Evolutionary conservation across 2,329 filamentous ascomycete species (phyloP).

Genomic region (Bipolaris zeicola): DNA sequence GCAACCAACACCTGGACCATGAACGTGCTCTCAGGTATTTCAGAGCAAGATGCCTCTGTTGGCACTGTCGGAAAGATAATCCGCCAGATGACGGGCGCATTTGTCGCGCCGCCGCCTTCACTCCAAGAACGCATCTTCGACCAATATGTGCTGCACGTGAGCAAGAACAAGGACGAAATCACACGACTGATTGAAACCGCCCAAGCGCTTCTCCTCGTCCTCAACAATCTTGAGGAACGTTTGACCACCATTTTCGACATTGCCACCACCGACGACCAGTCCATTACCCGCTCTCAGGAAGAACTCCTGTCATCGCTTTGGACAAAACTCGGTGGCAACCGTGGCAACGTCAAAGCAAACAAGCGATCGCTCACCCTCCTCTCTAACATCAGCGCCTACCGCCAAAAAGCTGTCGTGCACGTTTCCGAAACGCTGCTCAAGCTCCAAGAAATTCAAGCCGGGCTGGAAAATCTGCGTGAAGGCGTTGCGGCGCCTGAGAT

Average conservation of each 20-base stretch:
- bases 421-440: constrained; percentile 73
- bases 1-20: constrained; percentile 77
- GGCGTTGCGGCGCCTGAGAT: constrained; percentile 70
- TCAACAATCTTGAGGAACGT: constrained; percentile 71
- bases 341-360: constrained; percentile 63
- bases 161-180: constrained; percentile 72
- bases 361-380: constrained; percentile 69
- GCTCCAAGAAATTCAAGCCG: constrained; percentile 72
- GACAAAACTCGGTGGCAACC: constrained; percentile 75
- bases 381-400: constrained; percentile 68
- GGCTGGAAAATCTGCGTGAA: constrained; percentile 73
- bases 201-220: constrained; percentile 67
- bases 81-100: constrained; percentile 61
- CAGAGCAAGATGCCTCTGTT: constrained; percentile 47
- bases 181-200: constrained; percentile 70
- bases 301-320: constrained; percentile 73
- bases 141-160: constrained; percentile 76
- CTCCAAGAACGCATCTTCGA: constrained; percentile 64
- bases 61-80: constrained; percentile 52
- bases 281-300: constrained; percentile 64
- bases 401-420: constrained; percentile 68
- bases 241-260: constrained; percentile 73
- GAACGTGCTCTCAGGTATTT: constrained; percentile 69
- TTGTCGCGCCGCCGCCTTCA: constrained; percentile 48
- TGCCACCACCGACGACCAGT: constrained; percentile 66